Evolutionary conservation across 805 yeast genomes (phyloP), one percentile per base, ranked within the genome.

Genomic region (Kuraishia molischiana): DNA sequence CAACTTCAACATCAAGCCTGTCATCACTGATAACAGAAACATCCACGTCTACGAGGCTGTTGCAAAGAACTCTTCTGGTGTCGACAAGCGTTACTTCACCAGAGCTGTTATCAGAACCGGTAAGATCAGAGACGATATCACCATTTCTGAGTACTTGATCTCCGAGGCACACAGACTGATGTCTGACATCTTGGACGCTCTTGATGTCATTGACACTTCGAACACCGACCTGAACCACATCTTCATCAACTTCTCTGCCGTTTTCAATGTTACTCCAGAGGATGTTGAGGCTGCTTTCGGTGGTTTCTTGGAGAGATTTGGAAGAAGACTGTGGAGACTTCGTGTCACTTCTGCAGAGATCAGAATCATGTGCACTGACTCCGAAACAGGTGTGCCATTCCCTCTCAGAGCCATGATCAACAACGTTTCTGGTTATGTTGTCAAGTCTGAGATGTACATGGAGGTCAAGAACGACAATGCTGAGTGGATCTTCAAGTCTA

Each of bases 281-380:
- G 97, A 92, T 64, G 97, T 92, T 44, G 96, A 90, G 63, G 87
- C 86, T 44, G 97, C 98, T 3, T 89, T 92, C 61, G 97, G 95
- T 47, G 94, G 96, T 17, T 92, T 92, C 77, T 71, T 92, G 65
- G 97, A 90, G 64, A 79, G 98, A 64, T 92, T 92, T 49, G 98
- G 98, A 45, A 77, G 96, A 66, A 77, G 97, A 61, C 73, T 92
- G 56, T 85, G 97, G 95, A 78, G 97, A 66, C 72, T 94, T 53
- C 79, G 98, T 53, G 92, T 92, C 36, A 87, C 97, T 33, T 87
- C 95, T 48, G 98, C 98, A 40, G 99, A 92, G 67, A 86, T 92
- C 46, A 78, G 98, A 57, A 92, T 92, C 52, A 89, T 85, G 68
- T 87, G 96, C 55, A 81, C 89, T 38, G 96, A 92, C 56, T 84